These are phyloP conservation scores for Leucoagaricus sp. DNA, from an alignment of 1,284 basidiomycete genomes.

Conservation along the genomic window DNA sequence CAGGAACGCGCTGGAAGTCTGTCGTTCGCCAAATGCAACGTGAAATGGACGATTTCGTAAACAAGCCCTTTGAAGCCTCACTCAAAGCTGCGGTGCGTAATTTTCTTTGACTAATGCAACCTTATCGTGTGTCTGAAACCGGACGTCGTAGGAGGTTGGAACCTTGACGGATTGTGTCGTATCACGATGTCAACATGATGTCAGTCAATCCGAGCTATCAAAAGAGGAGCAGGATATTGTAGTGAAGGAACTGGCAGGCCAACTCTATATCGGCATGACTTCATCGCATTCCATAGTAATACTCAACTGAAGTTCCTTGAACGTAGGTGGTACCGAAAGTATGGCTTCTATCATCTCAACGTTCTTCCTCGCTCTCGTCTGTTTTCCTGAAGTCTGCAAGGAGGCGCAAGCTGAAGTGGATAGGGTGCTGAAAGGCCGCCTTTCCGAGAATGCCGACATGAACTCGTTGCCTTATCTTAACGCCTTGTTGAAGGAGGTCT, in stretches of 20 bases:
- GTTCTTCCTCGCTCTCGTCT: not conserved
- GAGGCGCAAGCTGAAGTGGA: not conserved
- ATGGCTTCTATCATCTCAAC: not conserved
- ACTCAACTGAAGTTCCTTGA: slow-evolving; percentile 21
- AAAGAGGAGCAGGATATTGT: slow-evolving; percentile 19
- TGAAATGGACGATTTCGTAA: slow-evolving; percentile 28
- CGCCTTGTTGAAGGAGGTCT: slow-evolving; percentile 31
- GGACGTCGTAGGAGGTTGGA: not conserved
- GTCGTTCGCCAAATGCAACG: slow-evolving; percentile 32
- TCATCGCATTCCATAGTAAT: slow-evolving; percentile 3
- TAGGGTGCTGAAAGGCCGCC: not conserved
- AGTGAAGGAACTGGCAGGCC: slow-evolving; percentile 24
- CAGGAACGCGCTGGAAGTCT: slow-evolving; percentile 46
- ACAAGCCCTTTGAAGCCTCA: slow-evolving; percentile 24
- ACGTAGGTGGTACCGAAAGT: not conserved
- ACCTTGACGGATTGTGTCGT: slow-evolving; percentile 17
- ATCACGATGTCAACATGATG: slow-evolving; percentile 19
- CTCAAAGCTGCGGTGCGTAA: slow-evolving; percentile 25
- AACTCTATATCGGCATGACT: slow-evolving; percentile 26
- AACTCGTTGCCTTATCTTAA: not conserved
- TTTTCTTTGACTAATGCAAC: not conserved
- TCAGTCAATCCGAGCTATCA: slow-evolving; percentile 10
- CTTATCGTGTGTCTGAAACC: not conserved
- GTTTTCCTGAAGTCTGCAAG: not conserved
- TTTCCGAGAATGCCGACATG: not conserved